Conservation (phyloP, 257 asterid genomes). For the Forsythia suspensa region DNA sequence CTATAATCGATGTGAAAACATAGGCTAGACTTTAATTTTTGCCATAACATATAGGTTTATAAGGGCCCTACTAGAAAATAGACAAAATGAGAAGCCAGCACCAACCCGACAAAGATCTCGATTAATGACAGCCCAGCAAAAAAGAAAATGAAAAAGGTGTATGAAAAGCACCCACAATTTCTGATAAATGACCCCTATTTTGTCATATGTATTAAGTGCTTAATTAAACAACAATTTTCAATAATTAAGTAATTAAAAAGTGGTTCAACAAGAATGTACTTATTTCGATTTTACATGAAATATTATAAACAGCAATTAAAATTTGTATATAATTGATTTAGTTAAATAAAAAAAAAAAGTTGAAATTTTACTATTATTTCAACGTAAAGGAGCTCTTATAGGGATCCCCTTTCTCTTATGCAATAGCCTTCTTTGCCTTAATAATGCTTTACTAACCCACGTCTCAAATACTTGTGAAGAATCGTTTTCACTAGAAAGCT, state of each 20-base stretch:
- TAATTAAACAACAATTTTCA: background rate
- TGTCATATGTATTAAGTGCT: background rate
- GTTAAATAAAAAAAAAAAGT: conserved; percentile 3
- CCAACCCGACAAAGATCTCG: conserved; percentile 38
- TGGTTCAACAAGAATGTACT: no score
- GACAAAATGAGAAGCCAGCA: conserved; percentile 39
- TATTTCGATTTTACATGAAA: background rate
- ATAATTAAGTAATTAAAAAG: no score
- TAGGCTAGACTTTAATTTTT: background rate
- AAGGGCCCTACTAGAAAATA: conserved; percentile 15
- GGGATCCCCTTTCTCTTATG: conserved; percentile 68
- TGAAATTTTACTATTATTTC: background rate
- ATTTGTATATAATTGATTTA: background rate
- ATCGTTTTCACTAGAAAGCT: conserved; percentile 29
- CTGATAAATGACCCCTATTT: background rate
- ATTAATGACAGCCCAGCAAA: conserved; percentile 26
- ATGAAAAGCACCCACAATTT: background rate
- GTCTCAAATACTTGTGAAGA: conserved; percentile 53
- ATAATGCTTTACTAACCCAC: conserved; percentile 31
- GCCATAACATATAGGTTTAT: conserved; percentile 11
- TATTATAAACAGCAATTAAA: background rate
- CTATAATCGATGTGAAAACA: conserved; percentile 10
- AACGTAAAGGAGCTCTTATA: conserved; percentile 58
- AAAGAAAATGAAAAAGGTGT: background rate
- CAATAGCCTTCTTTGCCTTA: conserved; percentile 45